A percentile compares a stretch with the other conserved stretches of the same genome.
Conservation (phyloP, 106 monocot genomes). For the Phalaenopsis aphrodite region DNA sequence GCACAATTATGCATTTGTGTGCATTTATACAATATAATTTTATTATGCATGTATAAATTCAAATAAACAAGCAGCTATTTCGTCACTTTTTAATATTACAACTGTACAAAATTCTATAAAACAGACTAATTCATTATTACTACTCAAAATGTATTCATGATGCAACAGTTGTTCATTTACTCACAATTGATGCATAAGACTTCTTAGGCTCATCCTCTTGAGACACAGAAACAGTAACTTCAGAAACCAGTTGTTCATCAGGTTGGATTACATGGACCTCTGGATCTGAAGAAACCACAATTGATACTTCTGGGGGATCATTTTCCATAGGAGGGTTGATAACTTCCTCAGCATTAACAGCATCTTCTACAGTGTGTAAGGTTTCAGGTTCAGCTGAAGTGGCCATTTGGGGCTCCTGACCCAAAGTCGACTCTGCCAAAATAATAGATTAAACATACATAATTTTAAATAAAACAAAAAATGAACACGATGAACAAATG, state of each 20-base stretch:
- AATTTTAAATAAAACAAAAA: not conserved
- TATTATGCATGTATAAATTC: not conserved
- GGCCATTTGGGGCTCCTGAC: slow-evolving; percentile 9
- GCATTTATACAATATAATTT: not conserved
- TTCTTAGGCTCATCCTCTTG: slow-evolving; percentile 46
- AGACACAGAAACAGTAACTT: slow-evolving; percentile 8
- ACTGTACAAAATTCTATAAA: not conserved
- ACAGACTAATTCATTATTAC: not conserved
- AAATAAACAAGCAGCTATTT: not conserved
- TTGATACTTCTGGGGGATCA: slow-evolving; percentile 11
- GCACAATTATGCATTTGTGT: not conserved
- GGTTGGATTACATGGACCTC: slow-evolving; percentile 1
- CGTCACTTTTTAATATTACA: not conserved
- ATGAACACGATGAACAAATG: not conserved
- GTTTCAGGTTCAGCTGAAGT: slow-evolving; percentile 2
- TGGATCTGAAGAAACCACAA: slow-evolving; percentile 13
- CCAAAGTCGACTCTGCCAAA: slow-evolving; percentile 8
- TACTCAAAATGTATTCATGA: not conserved
- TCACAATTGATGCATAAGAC: slow-evolving; percentile 70
- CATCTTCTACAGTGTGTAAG: slow-evolving; percentile 2
- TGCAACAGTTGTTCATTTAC: slow-evolving; percentile 2
- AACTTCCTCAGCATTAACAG: slow-evolving; percentile 11
- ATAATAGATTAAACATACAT: not conserved
- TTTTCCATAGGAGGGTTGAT: slow-evolving; percentile 12
- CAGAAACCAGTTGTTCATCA: slow-evolving; percentile 5